Percentiles rank a stretch among this genome's conserved stretches.
Conservation (phyloP, 345 rosid genomes). For the Brassica incana region DNA sequence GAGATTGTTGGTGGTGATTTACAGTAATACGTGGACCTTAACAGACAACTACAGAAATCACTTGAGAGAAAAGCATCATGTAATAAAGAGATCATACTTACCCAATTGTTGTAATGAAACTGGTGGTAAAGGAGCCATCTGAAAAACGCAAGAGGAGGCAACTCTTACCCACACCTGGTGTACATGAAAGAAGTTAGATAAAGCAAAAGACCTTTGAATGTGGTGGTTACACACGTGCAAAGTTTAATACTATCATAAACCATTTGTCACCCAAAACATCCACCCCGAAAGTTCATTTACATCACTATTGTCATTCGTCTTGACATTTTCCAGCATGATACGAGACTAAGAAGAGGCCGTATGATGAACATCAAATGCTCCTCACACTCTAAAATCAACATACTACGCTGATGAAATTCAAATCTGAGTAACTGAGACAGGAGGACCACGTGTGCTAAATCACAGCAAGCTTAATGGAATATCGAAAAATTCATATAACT, state of each 20-base stretch:
- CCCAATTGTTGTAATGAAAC: constrained; percentile 96
- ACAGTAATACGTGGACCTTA: too few species aligned
- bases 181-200: background rate
- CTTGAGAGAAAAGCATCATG: background rate
- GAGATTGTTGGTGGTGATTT: too few species aligned
- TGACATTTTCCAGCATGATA: background rate
- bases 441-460: background rate
- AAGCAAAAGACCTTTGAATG: background rate
- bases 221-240: background rate
- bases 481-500: background rate
- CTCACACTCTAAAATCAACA: background rate
- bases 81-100: constrained; percentile 20
- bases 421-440: constrained; percentile 19
- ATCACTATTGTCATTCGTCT: background rate
- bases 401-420: constrained; percentile 5
- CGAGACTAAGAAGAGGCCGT: background rate
- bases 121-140: constrained; percentile 96
- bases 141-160: constrained; percentile 87
- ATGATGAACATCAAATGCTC: constrained; percentile 13
- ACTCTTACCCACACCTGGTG: constrained; percentile 90
- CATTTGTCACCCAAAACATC: background rate
- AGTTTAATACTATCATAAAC: background rate
- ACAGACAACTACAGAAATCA: background rate
- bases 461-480: background rate
- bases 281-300: background rate